phyloP scores from a whole-genome alignment of 345 rosid species.

The Eucalyptus cloeziana region DNA sequence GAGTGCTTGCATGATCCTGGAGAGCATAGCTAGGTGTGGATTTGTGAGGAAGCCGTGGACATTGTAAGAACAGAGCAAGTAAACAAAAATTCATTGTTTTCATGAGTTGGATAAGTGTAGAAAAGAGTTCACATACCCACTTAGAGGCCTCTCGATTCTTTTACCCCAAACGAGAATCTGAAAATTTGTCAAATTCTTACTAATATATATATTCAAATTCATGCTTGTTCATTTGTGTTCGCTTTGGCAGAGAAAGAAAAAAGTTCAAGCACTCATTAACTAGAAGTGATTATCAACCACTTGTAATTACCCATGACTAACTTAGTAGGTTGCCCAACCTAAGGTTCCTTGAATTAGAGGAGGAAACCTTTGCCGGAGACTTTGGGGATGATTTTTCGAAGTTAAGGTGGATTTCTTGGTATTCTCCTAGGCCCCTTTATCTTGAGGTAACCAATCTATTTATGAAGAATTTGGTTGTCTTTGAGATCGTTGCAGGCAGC shows the following conservation, averaged over 20 bases:
- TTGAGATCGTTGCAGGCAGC: neutral
- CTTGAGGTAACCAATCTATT: neutral
- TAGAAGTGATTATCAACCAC: neutral
- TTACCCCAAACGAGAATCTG: too few relatives aligned
- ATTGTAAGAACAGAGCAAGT: neutral
- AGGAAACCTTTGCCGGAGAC: neutral
- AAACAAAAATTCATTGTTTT: neutral
- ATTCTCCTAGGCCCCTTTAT: neutral
- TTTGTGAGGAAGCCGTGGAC: neutral
- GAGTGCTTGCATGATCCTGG: neutral
- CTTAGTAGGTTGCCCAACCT: neutral
- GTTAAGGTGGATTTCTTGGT: neutral
- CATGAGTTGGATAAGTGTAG: neutral
- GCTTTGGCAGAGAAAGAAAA: neutral
- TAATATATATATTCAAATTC: too few relatives aligned
- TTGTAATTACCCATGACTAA: neutral
- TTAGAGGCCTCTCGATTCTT: neutral
- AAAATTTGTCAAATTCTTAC: too few relatives aligned
- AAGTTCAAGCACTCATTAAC: neutral
- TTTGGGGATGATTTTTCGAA: neutral
- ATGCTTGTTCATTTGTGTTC: neutral
- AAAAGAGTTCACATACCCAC: neutral
- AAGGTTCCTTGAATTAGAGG: neutral
- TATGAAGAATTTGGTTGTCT: neutral
- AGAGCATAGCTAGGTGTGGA: neutral